phyloP scores from a whole-genome alignment of 129 eudicot genomes.

The carrot (Daucus carota) region DH1_v3.0 NC_030381.2:38148001-38148500 shows the following conservation, averaged over 20 bases:
- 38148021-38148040: background rate
- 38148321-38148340: no score
- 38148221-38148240: background rate
- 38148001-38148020: slow-evolving; percentile 77
- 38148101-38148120: background rate
- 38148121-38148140: background rate
- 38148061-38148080: background rate
- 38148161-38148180: background rate
- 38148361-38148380: background rate
- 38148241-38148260: background rate
- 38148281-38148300: background rate
- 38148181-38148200: background rate
- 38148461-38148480: background rate
- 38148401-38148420: background rate
- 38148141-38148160: background rate
- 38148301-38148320: background rate
- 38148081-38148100: background rate
- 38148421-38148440: background rate
- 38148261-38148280: background rate
- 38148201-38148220: background rate
- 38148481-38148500: background rate
- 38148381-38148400: background rate
- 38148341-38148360: background rate
- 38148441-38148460: background rate
- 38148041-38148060: background rate